Conservation (phyloP, 2,329 filamentous ascomycete species). For the Trichoderma citrinoviride region DNA sequence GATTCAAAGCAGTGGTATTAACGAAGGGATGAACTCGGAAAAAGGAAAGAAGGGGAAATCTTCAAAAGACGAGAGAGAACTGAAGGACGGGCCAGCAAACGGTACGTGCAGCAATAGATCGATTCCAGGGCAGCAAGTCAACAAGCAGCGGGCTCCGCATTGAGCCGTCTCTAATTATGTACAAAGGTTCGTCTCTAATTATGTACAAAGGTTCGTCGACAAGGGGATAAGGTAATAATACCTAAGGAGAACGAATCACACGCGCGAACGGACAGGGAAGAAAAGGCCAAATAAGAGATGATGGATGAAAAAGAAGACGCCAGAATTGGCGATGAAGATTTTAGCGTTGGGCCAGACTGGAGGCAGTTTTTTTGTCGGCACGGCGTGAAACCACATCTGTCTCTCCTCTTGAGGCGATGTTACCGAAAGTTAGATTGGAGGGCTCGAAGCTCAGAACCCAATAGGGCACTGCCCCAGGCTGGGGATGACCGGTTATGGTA, state of each 20-base stretch:
- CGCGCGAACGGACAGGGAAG: constrained; percentile 6
- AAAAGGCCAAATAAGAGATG: constrained; percentile 2
- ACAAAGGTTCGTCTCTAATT: not conserved
- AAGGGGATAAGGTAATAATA: not conserved
- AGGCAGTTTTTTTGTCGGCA: not conserved
- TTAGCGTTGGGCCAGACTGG: not conserved
- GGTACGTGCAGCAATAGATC: constrained; percentile 19
- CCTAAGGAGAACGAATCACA: constrained; percentile 14
- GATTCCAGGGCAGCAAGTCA: constrained; percentile 21
- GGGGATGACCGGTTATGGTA: not conserved
- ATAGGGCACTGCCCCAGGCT: no score
- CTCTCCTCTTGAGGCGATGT: not conserved
- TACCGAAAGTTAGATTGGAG: constrained; percentile 1
- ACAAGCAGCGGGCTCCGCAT: constrained; percentile 13
- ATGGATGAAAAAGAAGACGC: not conserved
- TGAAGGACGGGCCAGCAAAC: not conserved
- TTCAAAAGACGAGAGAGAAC: not conserved
- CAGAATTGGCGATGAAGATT: not conserved
- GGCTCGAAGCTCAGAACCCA: not conserved
- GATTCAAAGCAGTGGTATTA: no score
- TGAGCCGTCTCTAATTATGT: constrained; percentile 15
- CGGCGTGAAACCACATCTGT: not conserved
- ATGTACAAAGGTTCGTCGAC: no score
- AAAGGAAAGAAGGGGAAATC: not conserved
- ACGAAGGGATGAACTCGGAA: not conserved